Base-by-base conservation (phyloP, 1,284 basidiomycete species). In the Coniferiporia sulphurascens region DNA sequence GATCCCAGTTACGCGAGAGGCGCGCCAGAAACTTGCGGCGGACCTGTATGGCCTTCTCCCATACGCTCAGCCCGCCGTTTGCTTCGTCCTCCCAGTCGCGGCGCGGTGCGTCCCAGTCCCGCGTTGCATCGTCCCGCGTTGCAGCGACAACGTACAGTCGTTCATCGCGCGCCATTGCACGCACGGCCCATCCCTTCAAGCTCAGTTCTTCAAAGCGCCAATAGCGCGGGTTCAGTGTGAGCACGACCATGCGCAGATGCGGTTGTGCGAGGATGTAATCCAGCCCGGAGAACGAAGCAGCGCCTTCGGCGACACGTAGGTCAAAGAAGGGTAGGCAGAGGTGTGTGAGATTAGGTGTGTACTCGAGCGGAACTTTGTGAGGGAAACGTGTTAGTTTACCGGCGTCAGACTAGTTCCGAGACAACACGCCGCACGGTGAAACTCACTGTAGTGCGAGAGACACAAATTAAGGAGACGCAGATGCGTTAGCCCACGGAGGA, bases 171-270 rank as follows among this genome's bases (percentile, higher is more conserved):
- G 57, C 61, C 61, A 62, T 62, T 15, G 61, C 61, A 12, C 52
- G 53, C 17, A 59, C 48, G 4, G 61, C 61, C 61, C 61, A 62
- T 10, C 53, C 57, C 50, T 62, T 62, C 35, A 62, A 49, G 43
- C 48, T 56, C 38, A 59, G 35, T 27, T 59, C 61, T 3, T 62
- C 61, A 45, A 62, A 62, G 15, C 58, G 52, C 61, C 61, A 62
- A 19, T 62, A 62, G 22, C 61, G 61, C 7, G 61, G 61, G 46
- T 62, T 62, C 32, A 62, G 58, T n/a, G 61, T 62, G 32, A 62
- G 58, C 13, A 62, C 61, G 21, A 62, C 58, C 57, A 62, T 59
- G 13, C 50, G 43, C 12, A 62, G 50, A 13, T 59, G 53, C n/a
- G 60, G 55, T 22, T 48, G 48, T n/a, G 52, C 53, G 38, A 62